Evolutionary conservation across 768 basidiomycete species (phyloP).

Genomic region (Dentipellis sp.): DNA sequence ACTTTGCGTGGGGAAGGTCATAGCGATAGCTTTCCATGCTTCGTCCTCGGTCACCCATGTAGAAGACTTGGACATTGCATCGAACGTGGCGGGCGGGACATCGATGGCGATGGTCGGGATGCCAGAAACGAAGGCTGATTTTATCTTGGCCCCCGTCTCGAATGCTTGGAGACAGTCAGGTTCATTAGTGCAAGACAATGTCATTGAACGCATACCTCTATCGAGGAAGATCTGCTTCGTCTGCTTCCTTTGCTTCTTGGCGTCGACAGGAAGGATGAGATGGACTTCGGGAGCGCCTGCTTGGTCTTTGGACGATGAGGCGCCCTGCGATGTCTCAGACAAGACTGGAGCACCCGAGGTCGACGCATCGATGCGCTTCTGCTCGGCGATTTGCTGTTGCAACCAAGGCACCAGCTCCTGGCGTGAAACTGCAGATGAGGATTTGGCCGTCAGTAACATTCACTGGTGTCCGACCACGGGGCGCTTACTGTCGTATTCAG

Average conservation of each 20-base stretch:
- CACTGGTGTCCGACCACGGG: too few species aligned
- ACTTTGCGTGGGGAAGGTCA: slow-evolving; percentile 46
- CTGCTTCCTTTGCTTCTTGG: slow-evolving; percentile 67
- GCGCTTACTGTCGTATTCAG: slow-evolving; percentile 60
- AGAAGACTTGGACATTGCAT: slow-evolving; percentile 45
- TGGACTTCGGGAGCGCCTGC: slow-evolving; percentile 39
- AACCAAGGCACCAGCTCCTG: slow-evolving; percentile 70
- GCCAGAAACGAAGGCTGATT: slow-evolving; percentile 46
- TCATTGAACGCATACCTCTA: slow-evolving; percentile 36
- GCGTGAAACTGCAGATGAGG: slow-evolving; percentile 35
- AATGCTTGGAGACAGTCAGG: slow-evolving; percentile 38
- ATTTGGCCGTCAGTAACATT: slow-evolving; percentile 3
- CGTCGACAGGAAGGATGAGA: slow-evolving; percentile 56
- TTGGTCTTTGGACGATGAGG: slow-evolving; percentile 26
- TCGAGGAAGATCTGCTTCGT: slow-evolving; percentile 63
- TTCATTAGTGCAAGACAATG: background rate
- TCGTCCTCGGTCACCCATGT: slow-evolving; percentile 73
- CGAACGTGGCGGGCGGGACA: slow-evolving; percentile 50
- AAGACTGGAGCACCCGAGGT: slow-evolving; percentile 48
- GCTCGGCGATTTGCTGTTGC: slow-evolving; percentile 70
- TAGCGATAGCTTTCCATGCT: slow-evolving; percentile 52
- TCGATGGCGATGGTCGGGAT: slow-evolving; percentile 70
- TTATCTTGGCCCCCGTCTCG: slow-evolving; percentile 48
- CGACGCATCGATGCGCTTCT: slow-evolving; percentile 61
- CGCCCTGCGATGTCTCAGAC: slow-evolving; percentile 27